A percentile compares a stretch with the other conserved stretches of the same genome.
These are phyloP conservation scores for Candida yuanshanica DNA, from an alignment of 805 yeast species.

Conservation along the genomic window DNA sequence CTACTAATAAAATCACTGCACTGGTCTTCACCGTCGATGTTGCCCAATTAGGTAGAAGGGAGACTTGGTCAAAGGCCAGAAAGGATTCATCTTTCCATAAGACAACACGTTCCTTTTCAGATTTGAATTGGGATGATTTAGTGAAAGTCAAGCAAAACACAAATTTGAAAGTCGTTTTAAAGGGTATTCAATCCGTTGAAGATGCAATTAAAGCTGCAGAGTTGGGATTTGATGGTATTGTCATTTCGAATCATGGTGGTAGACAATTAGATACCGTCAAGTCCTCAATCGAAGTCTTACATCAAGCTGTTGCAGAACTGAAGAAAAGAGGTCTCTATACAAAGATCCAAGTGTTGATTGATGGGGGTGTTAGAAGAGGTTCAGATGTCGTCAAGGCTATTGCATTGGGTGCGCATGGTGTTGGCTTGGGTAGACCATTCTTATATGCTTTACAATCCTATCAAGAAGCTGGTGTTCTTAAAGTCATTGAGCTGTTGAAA, in stretches of 20 bases:
- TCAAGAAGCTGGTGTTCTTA: conserved; percentile 67
- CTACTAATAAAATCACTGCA: conserved; percentile 36
- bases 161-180: conserved; percentile 43
- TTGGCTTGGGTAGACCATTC: conserved; percentile 73
- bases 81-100: not conserved
- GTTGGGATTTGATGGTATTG: conserved; percentile 55
- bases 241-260: conserved; percentile 73
- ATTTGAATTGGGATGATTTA: conserved; percentile 29
- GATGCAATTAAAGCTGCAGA: conserved; percentile 57
- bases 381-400: conserved; percentile 74
- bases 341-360: conserved; percentile 59
- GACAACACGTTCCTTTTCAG: conserved; percentile 5
- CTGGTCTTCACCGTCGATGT: conserved; percentile 52
- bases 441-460: conserved; percentile 74
- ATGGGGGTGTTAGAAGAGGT: conserved; percentile 76
- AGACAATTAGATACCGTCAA: conserved; percentile 59
- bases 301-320: conserved; percentile 44
- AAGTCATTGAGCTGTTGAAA: conserved; percentile 56
- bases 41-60: conserved; percentile 49
- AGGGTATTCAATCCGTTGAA: conserved; percentile 64
- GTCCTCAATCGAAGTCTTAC: conserved; percentile 58
- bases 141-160: conserved; percentile 27
- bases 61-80: conserved; percentile 21
- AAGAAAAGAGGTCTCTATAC: conserved; percentile 35
- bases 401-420: conserved; percentile 71